These are phyloP conservation scores for Linum lewisii DNA, from an alignment of 345 rosid species.

Conservation along the genomic window DNA sequence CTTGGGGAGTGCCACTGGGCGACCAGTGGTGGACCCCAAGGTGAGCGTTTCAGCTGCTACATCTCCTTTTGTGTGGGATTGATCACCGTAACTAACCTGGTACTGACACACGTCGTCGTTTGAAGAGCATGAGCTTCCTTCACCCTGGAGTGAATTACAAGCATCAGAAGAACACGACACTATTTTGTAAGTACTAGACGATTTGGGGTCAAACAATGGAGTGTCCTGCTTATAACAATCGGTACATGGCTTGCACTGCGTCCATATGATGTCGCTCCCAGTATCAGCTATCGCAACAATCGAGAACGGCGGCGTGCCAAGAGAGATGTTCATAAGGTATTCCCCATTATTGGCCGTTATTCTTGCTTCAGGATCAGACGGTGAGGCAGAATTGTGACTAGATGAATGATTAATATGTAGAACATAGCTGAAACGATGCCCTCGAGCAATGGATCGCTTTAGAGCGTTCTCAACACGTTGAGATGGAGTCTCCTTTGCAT, in stretches of 20 bases:
- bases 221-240: constrained; percentile 24
- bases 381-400: background rate
- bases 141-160: constrained; percentile 9
- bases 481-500: constrained; percentile 1
- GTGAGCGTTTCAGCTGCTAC: constrained; percentile 20
- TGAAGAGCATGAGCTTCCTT: constrained; percentile 5
- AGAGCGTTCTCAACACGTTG: constrained; percentile 6
- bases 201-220: constrained; percentile 26
- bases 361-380: background rate
- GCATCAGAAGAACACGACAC: constrained; percentile 24
- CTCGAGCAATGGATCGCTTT: constrained; percentile 17
- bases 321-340: constrained; percentile 17
- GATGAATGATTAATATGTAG: background rate
- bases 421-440: constrained; percentile 4
- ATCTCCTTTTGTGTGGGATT: constrained; percentile 30
- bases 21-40: constrained; percentile 30
- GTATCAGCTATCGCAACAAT: constrained; percentile 15
- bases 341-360: background rate
- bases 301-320: constrained; percentile 20
- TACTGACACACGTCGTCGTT: constrained; percentile 19
- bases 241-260: constrained; percentile 25
- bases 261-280: constrained; percentile 28
- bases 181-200: constrained; percentile 31
- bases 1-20: constrained; percentile 23
- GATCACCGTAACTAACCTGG: constrained; percentile 26